Base-by-base conservation (phyloP, 345 rosid genomes). In the Isatis tinctoria region DNA sequence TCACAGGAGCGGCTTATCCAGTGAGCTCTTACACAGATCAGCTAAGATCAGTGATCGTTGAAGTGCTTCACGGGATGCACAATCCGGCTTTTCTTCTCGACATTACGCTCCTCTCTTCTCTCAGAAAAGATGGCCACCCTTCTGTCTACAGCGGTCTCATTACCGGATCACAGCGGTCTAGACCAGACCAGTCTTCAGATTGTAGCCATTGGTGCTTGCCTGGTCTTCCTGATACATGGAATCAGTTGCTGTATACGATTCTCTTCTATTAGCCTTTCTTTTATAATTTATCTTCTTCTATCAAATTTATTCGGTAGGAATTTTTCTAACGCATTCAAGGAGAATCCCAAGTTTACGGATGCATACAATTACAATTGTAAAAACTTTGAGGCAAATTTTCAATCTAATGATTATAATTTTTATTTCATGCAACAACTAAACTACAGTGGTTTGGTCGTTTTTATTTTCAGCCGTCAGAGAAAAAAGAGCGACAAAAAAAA, bases 141-240 rank as follows among this genome's bases (percentile, higher is more conserved):
- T 92, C 99, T 4, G 88, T 95, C 12, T 95, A 95, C 75, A 85
- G 94, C 14, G 99, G 97, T 4, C 89, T 88, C 16, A 68, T 92
- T 60, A 95, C 73, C 74, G 86, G 85, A 1, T 73, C 65, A 4
- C 94, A 91, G 64, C 80, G 83, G 76, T 87, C 96, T 33, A 87
- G 77, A 73, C 97, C 99, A 0, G 81, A 41, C 26, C 81, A 80
- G 20, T 87, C 90, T 30, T 93, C 97, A n/a, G 99, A 95, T 78
- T 95, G 99, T 72, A 95, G 99, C 87, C 99, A 95, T 74, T 95
- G 99, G 99, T 95, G 99, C 83, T 90, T 95, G 63, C 99, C 99
- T 67, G 99, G 99, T 53, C 73, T 95, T 40, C 99, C 97, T 79
- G 99, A 95, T 79, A 86, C 97, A 30, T 92, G 99, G 99, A 95